Evolutionary conservation across 139 green algal genomes (phyloP).

Genomic region (Chlorella sp.): DNA sequence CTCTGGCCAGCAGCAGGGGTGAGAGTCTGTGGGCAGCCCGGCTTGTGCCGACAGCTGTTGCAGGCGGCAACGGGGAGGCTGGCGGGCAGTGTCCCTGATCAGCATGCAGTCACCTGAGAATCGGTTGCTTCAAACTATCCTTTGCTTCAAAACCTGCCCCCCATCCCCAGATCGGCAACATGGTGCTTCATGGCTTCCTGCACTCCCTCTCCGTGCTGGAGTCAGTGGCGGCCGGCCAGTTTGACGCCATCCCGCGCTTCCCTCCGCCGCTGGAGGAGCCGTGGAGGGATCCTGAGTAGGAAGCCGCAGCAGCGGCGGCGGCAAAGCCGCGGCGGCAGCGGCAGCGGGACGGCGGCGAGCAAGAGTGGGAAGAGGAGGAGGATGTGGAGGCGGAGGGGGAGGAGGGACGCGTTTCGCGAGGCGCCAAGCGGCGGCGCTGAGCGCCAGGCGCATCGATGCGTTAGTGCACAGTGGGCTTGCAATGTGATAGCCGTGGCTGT

Average conservation of each 20-base stretch:
- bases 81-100: neutral
- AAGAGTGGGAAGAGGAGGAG: neutral
- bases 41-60: neutral
- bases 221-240: neutral
- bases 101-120: too few relatives aligned
- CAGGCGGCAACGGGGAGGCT: neutral
- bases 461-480: too few relatives aligned
- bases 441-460: too few relatives aligned
- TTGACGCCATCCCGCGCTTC: neutral
- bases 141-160: neutral
- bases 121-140: too few relatives aligned
- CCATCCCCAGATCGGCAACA: conserved; percentile 28
- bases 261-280: neutral
- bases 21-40: too few relatives aligned
- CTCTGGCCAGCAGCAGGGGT: neutral
- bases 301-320: neutral
- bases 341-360: too few relatives aligned
- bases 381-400: too few relatives aligned
- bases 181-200: conserved; percentile 19
- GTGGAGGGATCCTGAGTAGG: neutral
- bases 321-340: too few relatives aligned
- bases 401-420: too few relatives aligned
- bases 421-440: too few relatives aligned
- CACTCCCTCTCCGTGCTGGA: conserved; percentile 10
- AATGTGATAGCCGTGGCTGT: too few relatives aligned